phyloP scores from a whole-genome alignment of 371 early-diverging fungal species.

The Phascolomyces articulosus region DNA sequence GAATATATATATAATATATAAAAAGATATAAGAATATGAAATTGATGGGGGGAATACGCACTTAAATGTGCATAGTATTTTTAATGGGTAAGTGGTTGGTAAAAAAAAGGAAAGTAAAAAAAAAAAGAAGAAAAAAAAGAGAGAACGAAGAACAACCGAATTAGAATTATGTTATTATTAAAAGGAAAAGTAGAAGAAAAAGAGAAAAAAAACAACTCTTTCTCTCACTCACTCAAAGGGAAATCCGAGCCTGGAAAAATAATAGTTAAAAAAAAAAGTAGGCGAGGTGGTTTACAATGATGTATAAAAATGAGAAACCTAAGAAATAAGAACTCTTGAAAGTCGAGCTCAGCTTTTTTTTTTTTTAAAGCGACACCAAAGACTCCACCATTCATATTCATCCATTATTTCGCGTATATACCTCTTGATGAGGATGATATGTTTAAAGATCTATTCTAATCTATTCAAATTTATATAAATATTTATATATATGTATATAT shows the following conservation, averaged over 20 bases:
- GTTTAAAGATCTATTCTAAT: too few relatives aligned
- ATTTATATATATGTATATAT: too few relatives aligned
- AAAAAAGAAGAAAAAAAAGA: background rate
- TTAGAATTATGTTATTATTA: too few relatives aligned
- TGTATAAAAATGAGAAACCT: conserved; percentile 29
- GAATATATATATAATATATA: background rate
- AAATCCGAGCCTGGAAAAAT: conserved; percentile 9
- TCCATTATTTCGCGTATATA: too few relatives aligned
- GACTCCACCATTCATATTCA: conserved; percentile 1
- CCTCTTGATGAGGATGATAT: too few relatives aligned
- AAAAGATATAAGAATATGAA: conserved; percentile 9
- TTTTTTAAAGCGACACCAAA: conserved; percentile 2
- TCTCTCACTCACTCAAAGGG: background rate
- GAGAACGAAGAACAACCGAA: conserved; percentile 4
- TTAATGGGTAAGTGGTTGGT: too few relatives aligned
- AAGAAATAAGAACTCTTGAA: conserved; percentile 22
- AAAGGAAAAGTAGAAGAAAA: conserved; percentile 19
- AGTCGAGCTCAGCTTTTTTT: conserved; percentile 13
- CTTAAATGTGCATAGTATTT: conserved; percentile 23
- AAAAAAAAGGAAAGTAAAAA: too few relatives aligned
- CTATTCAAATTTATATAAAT: too few relatives aligned
- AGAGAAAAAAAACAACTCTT: conserved; percentile 21
- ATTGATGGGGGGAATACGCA: conserved; percentile 8
- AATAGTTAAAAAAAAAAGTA: conserved; percentile 20
- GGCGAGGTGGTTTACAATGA: conserved; percentile 24